Conservation (phyloP, 1,139 yeast genomes). For the Kodamaea anthophila region DNA sequence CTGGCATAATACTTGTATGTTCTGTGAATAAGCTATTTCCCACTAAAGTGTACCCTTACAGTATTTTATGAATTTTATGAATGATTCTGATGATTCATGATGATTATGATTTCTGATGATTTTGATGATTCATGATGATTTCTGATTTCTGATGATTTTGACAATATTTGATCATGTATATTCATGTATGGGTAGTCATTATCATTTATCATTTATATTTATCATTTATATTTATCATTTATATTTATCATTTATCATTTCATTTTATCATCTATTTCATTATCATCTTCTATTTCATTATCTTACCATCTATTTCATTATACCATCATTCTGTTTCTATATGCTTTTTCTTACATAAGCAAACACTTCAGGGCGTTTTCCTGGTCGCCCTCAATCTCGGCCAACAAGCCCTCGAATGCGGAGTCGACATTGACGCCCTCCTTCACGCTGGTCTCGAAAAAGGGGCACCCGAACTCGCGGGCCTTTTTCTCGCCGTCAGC, state of each 20-base stretch:
- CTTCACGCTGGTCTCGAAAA: slow-evolving; percentile 82
- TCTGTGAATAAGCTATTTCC: no score
- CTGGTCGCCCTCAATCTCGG: slow-evolving; percentile 60
- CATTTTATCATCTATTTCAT: background rate
- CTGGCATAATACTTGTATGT: no score
- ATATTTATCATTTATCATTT: background rate
- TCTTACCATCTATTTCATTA: background rate
- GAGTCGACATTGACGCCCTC: slow-evolving; percentile 58
- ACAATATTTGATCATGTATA: no score
- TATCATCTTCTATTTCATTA: no score
- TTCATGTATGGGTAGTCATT: no score
- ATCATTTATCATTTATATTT: no score
- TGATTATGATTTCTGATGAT: no score
- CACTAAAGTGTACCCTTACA: no score
- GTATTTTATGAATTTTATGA: no score
- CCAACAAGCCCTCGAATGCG: slow-evolving; percentile 63
- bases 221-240: background rate
- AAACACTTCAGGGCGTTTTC: slow-evolving; percentile 35
- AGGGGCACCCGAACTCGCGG: slow-evolving; percentile 54
- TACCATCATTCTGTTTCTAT: background rate
- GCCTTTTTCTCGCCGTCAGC: slow-evolving; percentile 66
- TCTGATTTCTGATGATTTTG: no score
- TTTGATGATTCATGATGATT: no score
- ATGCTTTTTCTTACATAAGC: slow-evolving; percentile 17
- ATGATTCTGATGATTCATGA: no score